These are phyloP conservation scores for Suhomyces bolitotheri DNA, from an alignment of 1,139 yeast genomes.

Conservation along the genomic window DNA sequence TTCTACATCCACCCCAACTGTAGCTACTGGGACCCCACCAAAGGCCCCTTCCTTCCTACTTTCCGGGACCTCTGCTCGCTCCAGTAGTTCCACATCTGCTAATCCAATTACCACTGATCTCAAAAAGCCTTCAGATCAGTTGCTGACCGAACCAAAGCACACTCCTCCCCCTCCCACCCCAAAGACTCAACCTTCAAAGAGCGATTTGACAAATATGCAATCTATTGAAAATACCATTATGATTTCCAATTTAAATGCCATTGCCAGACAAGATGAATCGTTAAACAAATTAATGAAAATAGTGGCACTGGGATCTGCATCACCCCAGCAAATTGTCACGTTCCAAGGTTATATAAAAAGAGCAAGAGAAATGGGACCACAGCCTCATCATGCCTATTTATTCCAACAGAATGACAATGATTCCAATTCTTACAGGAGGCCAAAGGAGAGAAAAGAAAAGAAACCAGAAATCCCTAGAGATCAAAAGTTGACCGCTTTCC, in stretches of 20 bases:
- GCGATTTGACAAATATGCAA: slow-evolving; percentile 47
- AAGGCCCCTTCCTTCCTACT: slow-evolving; percentile 11
- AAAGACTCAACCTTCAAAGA: slow-evolving; percentile 15
- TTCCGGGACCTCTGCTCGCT: slow-evolving; percentile 7
- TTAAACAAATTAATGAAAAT: slow-evolving; percentile 72
- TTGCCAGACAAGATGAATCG: slow-evolving; percentile 72
- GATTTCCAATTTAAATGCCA: slow-evolving; percentile 77
- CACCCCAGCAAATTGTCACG: slow-evolving; percentile 65
- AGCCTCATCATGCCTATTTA: slow-evolving; percentile 43
- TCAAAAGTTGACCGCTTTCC: slow-evolving; percentile 69
- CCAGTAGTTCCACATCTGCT: slow-evolving; percentile 2
- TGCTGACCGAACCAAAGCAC: background rate
- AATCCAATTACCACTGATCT: slow-evolving; percentile 1
- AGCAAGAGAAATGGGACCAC: slow-evolving; percentile 76
- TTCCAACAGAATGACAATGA: slow-evolving; percentile 22
- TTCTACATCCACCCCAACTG: slow-evolving; percentile 6
- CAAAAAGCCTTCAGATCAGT: too few relatives aligned
- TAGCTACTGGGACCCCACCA: slow-evolving; percentile 9
- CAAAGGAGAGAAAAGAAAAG: slow-evolving; percentile 25
- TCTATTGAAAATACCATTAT: slow-evolving; percentile 71
- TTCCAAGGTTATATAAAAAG: slow-evolving; percentile 78
- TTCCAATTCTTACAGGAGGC: slow-evolving; percentile 20
- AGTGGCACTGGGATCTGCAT: slow-evolving; percentile 81
- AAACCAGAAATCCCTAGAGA: slow-evolving; percentile 36
- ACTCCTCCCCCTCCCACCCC: slow-evolving; percentile 6